Conservation (phyloP, 257 asterid genomes). For the Linaria vulgaris region DNA sequence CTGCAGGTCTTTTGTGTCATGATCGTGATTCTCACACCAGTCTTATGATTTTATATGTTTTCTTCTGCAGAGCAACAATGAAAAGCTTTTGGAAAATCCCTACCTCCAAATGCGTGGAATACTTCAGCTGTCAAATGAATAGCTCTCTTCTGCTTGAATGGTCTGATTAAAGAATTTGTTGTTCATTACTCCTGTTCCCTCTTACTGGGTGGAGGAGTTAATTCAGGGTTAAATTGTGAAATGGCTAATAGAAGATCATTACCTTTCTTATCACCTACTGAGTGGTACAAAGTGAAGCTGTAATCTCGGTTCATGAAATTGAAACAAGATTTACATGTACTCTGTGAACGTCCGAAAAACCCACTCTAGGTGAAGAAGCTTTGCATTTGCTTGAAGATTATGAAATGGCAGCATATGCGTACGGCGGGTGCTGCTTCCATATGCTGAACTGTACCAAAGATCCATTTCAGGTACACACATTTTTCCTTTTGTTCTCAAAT, state of each 20-base stretch:
- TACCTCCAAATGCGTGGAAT: conserved; percentile 99
- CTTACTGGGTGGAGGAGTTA: conserved; percentile 21
- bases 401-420: conserved; percentile 27
- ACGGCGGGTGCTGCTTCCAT: conserved; percentile 30
- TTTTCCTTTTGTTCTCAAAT: neutral
- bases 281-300: conserved; percentile 23
- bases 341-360: conserved; percentile 23
- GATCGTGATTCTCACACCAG: conserved; percentile 21
- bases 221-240: conserved; percentile 32
- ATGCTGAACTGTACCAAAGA: conserved; percentile 26
- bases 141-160: conserved; percentile 31
- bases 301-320: conserved; percentile 19
- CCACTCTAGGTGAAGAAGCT: conserved; percentile 27
- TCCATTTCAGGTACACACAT: conserved; percentile 35
- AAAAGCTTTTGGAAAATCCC: conserved; percentile 96
- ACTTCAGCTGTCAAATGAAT: conserved; percentile 71
- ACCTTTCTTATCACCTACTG: conserved; percentile 17
- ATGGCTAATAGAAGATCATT: conserved; percentile 24
- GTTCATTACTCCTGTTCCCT: conserved; percentile 26
- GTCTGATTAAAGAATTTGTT: conserved; percentile 24
- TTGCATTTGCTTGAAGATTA: conserved; percentile 26
- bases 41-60: conserved; percentile 33
- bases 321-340: conserved; percentile 25
- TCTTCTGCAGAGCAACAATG: conserved; percentile 91
- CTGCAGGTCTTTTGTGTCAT: conserved; percentile 13